A percentile compares a stretch with the other conserved stretches of the same genome.
phyloP scores from a whole-genome alignment of 2,329 filamentous ascomycete species.

The Corynespora cassiicola region DNA sequence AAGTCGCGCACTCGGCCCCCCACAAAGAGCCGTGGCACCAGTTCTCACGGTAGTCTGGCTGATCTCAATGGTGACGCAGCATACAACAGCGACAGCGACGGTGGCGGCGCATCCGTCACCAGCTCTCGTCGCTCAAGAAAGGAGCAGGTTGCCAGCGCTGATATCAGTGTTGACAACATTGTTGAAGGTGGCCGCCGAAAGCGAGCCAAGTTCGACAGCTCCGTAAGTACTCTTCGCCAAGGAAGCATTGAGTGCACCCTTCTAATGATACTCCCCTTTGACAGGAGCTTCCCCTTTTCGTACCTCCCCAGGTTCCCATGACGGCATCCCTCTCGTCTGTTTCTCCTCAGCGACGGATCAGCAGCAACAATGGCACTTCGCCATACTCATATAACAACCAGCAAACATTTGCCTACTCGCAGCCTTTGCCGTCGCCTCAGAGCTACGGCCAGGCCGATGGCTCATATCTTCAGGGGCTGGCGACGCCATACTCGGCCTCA shows the following conservation, averaged over 20 bases:
- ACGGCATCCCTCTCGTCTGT: constrained; percentile 97
- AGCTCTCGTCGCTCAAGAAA: constrained; percentile 76
- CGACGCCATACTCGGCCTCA: constrained; percentile 44
- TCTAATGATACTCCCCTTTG: constrained; percentile 31
- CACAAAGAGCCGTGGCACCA: constrained; percentile 71
- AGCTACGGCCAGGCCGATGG: constrained; percentile 62
- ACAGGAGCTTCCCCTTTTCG: constrained; percentile 94
- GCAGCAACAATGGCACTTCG: constrained; percentile 73
- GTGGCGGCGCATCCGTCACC: constrained; percentile 74
- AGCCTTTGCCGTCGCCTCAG: constrained; percentile 83
- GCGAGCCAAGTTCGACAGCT: constrained; percentile 93
- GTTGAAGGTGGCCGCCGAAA: constrained; percentile 96
- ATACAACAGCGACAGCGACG: constrained; percentile 88
- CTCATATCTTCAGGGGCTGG: constrained; percentile 43
- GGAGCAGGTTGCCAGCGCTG: constrained; percentile 89
- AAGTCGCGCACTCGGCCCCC: constrained; percentile 66
- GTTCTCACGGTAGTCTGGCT: constrained; percentile 62
- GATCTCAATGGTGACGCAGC: constrained; percentile 69
- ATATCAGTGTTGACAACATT: constrained; percentile 98
- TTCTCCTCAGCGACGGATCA: constrained; percentile 83
- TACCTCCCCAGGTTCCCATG: constrained; percentile 79
- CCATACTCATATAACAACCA: constrained; percentile 79
- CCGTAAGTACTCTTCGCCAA: constrained; percentile 69
- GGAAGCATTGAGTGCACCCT: constrained; percentile 16
- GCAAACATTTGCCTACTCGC: constrained; percentile 79